These are phyloP conservation scores for Pseudogymnoascus sp. DNA, from an alignment of 2,329 filamentous ascomycete species.

Conservation along the genomic window DNA sequence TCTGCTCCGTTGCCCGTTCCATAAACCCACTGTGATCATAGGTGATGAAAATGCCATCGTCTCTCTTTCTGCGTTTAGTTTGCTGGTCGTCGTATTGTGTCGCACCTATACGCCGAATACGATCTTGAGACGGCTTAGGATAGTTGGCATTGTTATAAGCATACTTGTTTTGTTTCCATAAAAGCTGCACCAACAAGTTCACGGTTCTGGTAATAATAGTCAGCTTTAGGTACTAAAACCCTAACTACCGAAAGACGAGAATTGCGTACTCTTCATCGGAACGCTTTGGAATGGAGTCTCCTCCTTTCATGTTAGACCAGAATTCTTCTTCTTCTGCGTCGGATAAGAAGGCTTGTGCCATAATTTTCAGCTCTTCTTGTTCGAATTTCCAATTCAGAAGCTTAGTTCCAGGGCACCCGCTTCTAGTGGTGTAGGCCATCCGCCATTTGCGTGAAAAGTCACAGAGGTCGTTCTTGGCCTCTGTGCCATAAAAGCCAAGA, in stretches of 20 bases:
- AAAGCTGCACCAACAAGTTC: slow-evolving; percentile 14
- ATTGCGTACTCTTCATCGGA: neutral
- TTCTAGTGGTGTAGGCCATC: slow-evolving; percentile 10
- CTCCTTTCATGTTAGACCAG: slow-evolving; percentile 5
- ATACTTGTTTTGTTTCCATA: slow-evolving; percentile 17
- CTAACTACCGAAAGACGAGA: neutral
- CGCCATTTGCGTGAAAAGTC: slow-evolving; percentile 11
- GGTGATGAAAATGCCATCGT: neutral
- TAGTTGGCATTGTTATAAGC: slow-evolving; percentile 14
- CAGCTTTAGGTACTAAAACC: neutral
- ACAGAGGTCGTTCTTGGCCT: slow-evolving; percentile 3
- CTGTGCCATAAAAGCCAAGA: slow-evolving; percentile 12
- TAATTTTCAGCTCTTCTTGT: slow-evolving; percentile 11
- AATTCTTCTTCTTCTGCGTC: slow-evolving; percentile 12
- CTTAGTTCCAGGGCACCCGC: neutral
- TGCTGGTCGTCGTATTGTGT: neutral
- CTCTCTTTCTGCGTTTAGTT: neutral
- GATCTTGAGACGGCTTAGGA: neutral
- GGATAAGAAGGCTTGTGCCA: slow-evolving; percentile 14
- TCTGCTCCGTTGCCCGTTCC: neutral
- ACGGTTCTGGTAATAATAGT: slow-evolving; percentile 13
- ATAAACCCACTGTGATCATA: neutral
- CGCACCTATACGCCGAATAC: neutral
- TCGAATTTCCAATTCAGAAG: slow-evolving; percentile 13
- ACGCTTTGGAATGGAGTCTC: neutral